Evolutionary conservation across 2,329 filamentous ascomycete species (phyloP).

Genomic region (Coniochaeta ligniaria): DNA sequence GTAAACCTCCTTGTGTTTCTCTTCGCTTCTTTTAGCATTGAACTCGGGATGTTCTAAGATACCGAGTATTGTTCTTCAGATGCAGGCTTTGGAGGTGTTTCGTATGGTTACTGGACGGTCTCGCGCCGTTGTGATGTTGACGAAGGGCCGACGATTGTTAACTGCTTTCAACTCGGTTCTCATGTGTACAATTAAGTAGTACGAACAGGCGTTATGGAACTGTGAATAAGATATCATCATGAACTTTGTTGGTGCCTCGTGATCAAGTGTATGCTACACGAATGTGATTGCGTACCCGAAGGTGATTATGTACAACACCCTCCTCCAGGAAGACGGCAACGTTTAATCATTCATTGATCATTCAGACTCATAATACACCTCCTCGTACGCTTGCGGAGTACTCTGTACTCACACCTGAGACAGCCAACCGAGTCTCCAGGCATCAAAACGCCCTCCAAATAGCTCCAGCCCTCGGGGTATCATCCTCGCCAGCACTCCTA

Average conservation of each 20-base stretch:
- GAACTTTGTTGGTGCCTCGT: not conserved
- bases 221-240: not conserved
- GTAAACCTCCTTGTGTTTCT: no score
- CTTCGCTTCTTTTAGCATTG: no score
- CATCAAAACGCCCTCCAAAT: constrained; percentile 35
- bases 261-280: not conserved
- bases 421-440: not conserved
- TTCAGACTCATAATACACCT: not conserved
- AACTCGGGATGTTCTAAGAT: no score
- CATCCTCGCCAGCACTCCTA: constrained; percentile 28
- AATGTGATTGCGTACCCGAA: not conserved
- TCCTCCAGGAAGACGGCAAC: not conserved
- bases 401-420: not conserved
- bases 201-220: not conserved
- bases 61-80: no score
- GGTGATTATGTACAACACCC: not conserved
- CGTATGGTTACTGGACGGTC: not conserved
- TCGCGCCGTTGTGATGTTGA: not conserved
- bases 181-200: not conserved
- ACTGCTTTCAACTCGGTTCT: not conserved
- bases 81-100: not conserved
- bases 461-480: constrained; percentile 32
- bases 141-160: not conserved
- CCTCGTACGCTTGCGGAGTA: not conserved
- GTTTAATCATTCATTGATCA: not conserved